A percentile compares a stretch with the other conserved stretches of the same genome.
phyloP scores from a whole-genome alignment of 176 grass and related monocot species.

The Cenchrus fungigraminus region DNA sequence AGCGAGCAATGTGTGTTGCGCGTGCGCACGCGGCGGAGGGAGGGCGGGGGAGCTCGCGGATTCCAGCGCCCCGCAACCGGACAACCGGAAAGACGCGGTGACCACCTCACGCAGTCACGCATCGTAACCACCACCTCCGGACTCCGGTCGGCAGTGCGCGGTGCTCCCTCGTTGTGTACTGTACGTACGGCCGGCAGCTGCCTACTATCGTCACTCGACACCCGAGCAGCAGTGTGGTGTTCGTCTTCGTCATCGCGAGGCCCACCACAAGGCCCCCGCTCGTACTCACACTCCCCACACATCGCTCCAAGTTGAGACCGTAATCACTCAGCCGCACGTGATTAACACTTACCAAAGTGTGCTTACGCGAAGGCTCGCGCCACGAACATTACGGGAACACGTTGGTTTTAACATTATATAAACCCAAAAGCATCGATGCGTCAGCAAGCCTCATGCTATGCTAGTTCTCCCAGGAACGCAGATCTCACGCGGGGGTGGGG shows the following conservation, averaged over 20 bases:
- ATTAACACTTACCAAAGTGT: background rate
- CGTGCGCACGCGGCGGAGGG: background rate
- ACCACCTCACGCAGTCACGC: no score
- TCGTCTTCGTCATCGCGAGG: background rate
- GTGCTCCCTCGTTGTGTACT: no score
- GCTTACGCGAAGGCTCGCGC: background rate
- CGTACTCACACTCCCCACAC: background rate
- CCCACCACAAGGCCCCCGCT: background rate
- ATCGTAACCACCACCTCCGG: no score
- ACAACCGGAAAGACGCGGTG: constrained; percentile 1
- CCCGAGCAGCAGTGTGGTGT: no score
- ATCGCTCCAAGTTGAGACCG: background rate
- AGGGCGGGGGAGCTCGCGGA: background rate
- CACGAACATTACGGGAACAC: background rate
- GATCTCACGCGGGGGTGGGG: constrained; percentile 9
- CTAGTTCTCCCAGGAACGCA: background rate
- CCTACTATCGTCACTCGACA: no score
- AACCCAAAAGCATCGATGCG: background rate
- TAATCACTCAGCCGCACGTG: background rate
- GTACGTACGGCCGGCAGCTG: no score
- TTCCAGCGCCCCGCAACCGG: constrained; percentile 50
- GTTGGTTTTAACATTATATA: background rate
- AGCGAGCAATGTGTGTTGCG: background rate
- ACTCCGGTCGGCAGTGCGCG: no score
- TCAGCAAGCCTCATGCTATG: no score